These are phyloP conservation scores for Xylaria sp. DNA, from an alignment of 2,329 filamentous ascomycete genomes.

Conservation along the genomic window DNA sequence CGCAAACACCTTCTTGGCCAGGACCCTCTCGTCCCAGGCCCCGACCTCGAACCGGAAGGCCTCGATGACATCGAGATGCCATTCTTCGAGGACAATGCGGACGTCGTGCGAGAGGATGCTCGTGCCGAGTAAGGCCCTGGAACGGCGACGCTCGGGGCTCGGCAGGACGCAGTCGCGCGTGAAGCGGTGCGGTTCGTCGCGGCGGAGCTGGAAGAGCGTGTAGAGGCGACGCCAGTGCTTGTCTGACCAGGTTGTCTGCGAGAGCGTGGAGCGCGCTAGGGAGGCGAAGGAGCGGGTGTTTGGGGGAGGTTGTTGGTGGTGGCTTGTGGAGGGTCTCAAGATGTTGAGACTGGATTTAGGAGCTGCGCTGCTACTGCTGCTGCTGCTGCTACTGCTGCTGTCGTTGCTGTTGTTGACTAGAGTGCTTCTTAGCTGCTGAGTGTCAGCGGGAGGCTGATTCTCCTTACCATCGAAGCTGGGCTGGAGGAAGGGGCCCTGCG, in stretches of 20 bases:
- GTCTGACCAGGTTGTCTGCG: constrained; percentile 43
- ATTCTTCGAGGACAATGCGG: constrained; percentile 45
- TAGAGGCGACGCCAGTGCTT: constrained; percentile 50
- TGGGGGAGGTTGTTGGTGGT: background rate
- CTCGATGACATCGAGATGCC: constrained; percentile 55
- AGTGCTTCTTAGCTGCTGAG: constrained; percentile 4
- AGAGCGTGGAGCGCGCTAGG: constrained; percentile 27
- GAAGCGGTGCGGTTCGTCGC: constrained; percentile 38
- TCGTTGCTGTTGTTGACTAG: constrained; percentile 17
- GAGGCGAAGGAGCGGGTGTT: background rate
- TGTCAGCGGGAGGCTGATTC: constrained; percentile 28
- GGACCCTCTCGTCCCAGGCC: constrained; percentile 44
- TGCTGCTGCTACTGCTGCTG: too few relatives aligned
- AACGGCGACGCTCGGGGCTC: constrained; percentile 9
- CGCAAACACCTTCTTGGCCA: constrained; percentile 51
- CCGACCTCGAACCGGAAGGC: constrained; percentile 46
- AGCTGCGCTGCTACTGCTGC: too few relatives aligned
- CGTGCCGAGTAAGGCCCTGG: constrained; percentile 41
- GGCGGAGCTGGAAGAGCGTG: constrained; percentile 46
- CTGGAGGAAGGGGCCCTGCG: constrained; percentile 19
- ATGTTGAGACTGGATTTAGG: background rate
- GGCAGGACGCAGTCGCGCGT: constrained; percentile 26
- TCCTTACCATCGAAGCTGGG: constrained; percentile 31
- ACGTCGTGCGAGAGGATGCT: constrained; percentile 43
- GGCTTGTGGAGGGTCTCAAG: background rate